phyloP scores from a whole-genome alignment of 768 basidiomycete genomes.

The Lactifluus hygrophoroides region DNA sequence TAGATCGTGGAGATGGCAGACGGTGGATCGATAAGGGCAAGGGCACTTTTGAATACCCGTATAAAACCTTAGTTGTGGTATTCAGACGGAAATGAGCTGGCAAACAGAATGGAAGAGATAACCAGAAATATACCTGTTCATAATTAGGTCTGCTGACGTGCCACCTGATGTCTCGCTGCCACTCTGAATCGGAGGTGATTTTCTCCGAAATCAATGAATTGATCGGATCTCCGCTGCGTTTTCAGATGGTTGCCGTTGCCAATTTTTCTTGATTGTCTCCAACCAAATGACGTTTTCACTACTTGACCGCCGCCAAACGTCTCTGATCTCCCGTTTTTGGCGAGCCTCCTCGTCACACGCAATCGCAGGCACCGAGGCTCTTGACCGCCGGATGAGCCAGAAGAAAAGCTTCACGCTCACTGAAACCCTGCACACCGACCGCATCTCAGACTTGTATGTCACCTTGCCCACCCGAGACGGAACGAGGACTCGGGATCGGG shows the following conservation, averaged over 20 bases:
- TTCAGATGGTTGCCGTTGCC: not conserved
- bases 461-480: conserved; percentile 71
- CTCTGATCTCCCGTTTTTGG: conserved; percentile 11
- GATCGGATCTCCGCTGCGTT: too few relatives aligned
- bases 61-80: conserved; percentile 57
- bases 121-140: too few relatives aligned
- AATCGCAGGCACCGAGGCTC: conserved; percentile 19
- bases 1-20: conserved; percentile 51
- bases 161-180: too few relatives aligned
- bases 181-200: too few relatives aligned
- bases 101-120: not conserved
- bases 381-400: conserved; percentile 47
- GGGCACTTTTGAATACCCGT: conserved; percentile 75
- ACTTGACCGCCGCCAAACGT: too few relatives aligned
- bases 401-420: conserved; percentile 38
- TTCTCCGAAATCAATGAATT: too few relatives aligned
- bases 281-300: not conserved
- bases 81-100: conserved; percentile 34
- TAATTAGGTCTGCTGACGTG: too few relatives aligned
- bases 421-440: conserved; percentile 48
- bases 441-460: conserved; percentile 53
- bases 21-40: conserved; percentile 68
- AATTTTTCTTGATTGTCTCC: not conserved
- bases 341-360: conserved; percentile 7
- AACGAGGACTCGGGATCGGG: too few relatives aligned